Evolutionary conservation across 108 stramenopile species (phyloP).

Genomic region (Ochromonas danica): DNA sequence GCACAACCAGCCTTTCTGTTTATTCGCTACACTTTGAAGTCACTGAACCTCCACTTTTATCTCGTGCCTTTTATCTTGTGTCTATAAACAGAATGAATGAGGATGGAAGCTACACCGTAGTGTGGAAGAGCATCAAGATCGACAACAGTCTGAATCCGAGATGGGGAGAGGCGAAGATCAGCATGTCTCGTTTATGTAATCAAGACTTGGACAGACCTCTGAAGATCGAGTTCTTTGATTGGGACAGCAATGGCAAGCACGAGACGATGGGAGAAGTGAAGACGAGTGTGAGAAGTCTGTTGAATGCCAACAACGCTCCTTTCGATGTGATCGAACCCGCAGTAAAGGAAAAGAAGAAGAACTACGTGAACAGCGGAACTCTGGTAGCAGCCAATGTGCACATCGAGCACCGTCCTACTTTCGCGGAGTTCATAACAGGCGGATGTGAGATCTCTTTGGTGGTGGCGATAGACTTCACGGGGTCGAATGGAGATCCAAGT

Average conservation of each 20-base stretch:
- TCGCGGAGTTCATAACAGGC: constrained; percentile 49
- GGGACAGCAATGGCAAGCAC: constrained; percentile 62
- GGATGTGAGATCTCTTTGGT: constrained; percentile 42
- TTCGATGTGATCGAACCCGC: background rate
- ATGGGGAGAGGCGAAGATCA: constrained; percentile 64
- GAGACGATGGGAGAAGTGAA: constrained; percentile 60
- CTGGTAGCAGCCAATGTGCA: background rate
- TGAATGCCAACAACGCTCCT: background rate
- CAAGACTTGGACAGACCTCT: constrained; percentile 67
- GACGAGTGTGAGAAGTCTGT: background rate
- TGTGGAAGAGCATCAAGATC: constrained; percentile 65
- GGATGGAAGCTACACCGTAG: constrained; percentile 61
- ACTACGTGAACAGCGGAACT: background rate
- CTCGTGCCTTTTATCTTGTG: background rate
- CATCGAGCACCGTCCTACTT: background rate
- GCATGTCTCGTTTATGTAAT: constrained; percentile 71
- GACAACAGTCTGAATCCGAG: constrained; percentile 64
- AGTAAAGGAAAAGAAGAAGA: background rate
- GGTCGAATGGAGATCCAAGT: constrained; percentile 79
- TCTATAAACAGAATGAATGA: constrained; percentile 58
- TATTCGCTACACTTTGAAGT: background rate
- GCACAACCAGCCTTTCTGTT: too few relatives aligned
- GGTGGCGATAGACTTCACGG: constrained; percentile 86
- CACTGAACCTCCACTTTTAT: background rate
- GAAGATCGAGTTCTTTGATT: constrained; percentile 69